Base-by-base conservation (phyloP, 257 asterid species). In the Rehmannia glutinosa region DNA sequence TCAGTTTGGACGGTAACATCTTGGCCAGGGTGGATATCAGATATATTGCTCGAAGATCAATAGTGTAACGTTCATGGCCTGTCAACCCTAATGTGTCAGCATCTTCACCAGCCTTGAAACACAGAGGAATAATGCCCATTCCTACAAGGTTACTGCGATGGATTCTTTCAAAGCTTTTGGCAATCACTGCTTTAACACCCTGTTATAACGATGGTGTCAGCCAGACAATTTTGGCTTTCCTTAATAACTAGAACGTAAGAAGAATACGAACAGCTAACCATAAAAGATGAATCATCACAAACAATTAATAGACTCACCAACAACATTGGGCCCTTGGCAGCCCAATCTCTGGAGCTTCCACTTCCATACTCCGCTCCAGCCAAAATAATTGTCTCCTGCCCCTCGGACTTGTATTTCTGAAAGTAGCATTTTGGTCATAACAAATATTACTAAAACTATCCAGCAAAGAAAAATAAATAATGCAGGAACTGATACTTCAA, bases 291-390 rank as follows among this genome's bases (percentile, higher is more conserved):
- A 69, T 38, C 11, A 33, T 54, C 39, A 36, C 16, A 38, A 62
- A 55, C 11, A 25, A 62, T 5, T 32, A n/a, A n/a, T 23, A 28
- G 57, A 24, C 81, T 71, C 68, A 90, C 98, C 97, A 81, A 76
- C 74, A 92, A 77, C 98, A 90, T 92, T 15, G 98, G 98, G 39
- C 98, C 98, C 81, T 92, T 92, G 59, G 98, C 98, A 23, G 98
- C 98, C 98, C 97, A 92, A 75, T 92, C 98, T 43, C 98, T 85
- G 27, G 98, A 92, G 78, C 97, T 90, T 70, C 98, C 98, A 73
- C 98, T 92, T 80, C 98, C 98, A 57, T 92, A 92, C 82, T 92
- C 98, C 4, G 96, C 98, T 77, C 97, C 98, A 28, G 98, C 98
- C 95, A 92, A 86, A 60, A 92, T 80, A 62, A 90, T 75, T 8